Evolutionary conservation across 768 basidiomycete species (phyloP).

Genomic region (Psilocybe subaeruginosa): DNA sequence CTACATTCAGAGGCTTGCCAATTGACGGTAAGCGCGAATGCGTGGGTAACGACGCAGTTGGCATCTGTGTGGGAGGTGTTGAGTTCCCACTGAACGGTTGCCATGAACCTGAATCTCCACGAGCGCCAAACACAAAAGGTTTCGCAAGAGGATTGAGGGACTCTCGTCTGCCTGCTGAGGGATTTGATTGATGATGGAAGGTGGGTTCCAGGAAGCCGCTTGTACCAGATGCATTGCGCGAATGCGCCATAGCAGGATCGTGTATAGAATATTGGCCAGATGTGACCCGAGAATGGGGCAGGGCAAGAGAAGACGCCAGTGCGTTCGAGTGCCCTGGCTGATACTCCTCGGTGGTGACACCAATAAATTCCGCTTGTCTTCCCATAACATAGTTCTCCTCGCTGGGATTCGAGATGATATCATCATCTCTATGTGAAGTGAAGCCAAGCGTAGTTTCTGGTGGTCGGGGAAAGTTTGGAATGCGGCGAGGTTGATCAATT

Average conservation of each 20-base stretch:
- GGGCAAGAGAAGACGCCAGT: slow-evolving; percentile 24
- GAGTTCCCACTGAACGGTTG: slow-evolving; percentile 21
- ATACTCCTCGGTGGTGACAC: slow-evolving; percentile 44
- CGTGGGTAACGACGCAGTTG: slow-evolving; percentile 34
- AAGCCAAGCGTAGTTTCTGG: slow-evolving; percentile 55
- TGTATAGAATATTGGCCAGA: slow-evolving; percentile 65
- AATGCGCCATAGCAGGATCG: slow-evolving; percentile 69
- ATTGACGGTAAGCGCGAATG: slow-evolving; percentile 52
- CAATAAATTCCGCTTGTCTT: slow-evolving; percentile 45
- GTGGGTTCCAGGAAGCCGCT: slow-evolving; percentile 23
- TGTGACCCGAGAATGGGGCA: slow-evolving; percentile 65
- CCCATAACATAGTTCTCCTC: slow-evolving; percentile 55
- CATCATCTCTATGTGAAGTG: slow-evolving; percentile 46
- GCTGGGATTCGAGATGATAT: slow-evolving; percentile 86
- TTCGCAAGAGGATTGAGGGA: slow-evolving; percentile 80
- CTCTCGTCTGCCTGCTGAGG: slow-evolving; percentile 32
- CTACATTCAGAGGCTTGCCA: slow-evolving; percentile 75
- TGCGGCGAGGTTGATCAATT: slow-evolving; percentile 65
- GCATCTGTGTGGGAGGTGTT: slow-evolving; percentile 29
- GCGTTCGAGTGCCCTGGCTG: slow-evolving; percentile 44
- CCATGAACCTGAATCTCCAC: slow-evolving; percentile 29
- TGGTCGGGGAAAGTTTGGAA: slow-evolving; percentile 83
- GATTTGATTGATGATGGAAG: slow-evolving; percentile 25
- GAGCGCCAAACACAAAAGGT: slow-evolving; percentile 78
- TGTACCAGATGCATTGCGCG: slow-evolving; percentile 49